A percentile compares a stretch with the other conserved stretches of the same genome.
Conservation (phyloP, 2,329 filamentous ascomycete genomes). For the Cladosporium sp. region DNA sequence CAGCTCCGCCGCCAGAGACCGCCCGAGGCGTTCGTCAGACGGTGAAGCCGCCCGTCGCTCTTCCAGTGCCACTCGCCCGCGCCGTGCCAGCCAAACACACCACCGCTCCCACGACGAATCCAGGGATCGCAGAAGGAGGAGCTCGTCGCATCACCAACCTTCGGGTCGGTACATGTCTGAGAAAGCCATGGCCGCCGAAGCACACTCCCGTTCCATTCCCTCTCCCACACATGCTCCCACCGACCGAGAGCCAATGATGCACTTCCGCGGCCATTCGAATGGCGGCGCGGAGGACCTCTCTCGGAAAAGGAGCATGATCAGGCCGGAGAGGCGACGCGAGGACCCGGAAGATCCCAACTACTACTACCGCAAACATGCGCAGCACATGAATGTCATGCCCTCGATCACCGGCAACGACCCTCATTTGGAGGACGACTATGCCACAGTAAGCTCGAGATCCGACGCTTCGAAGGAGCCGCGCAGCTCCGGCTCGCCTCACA, state of each 20-base stretch:
- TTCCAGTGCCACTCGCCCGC: conserved; percentile 15
- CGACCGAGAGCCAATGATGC: conserved; percentile 47
- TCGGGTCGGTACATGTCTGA: conserved; percentile 13
- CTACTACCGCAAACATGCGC: conserved; percentile 89
- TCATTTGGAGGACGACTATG: conserved; percentile 59
- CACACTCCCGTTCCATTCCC: conserved; percentile 20
- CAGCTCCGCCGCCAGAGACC: conserved; percentile 57
- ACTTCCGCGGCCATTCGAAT: conserved; percentile 12
- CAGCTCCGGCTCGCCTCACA: conserved; percentile 34
- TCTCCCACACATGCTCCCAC: conserved; percentile 23
- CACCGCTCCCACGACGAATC: conserved; percentile 10
- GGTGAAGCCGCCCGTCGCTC: conserved; percentile 50
- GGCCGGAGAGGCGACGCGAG: conserved; percentile 80
- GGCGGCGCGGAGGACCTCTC: conserved; percentile 41
- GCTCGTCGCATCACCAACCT: conserved; percentile 15
- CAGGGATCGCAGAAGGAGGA: conserved; percentile 17
- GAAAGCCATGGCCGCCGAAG: conserved; percentile 27
- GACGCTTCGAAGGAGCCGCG: conserved; percentile 37
- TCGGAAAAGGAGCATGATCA: conserved; percentile 81
- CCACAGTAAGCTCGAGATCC: conserved; percentile 53
- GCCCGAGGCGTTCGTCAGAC: conserved; percentile 52
- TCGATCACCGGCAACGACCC: conserved; percentile 92
- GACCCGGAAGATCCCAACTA: conserved; percentile 89
- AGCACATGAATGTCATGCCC: conserved; percentile 82
- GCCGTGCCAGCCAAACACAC: conserved; percentile 16